Percentiles rank a stretch among this genome's conserved stretches.
Evolutionary conservation across 164 flowering plant genomes (phyloP).

Genomic region (Annona cherimola): DNA sequence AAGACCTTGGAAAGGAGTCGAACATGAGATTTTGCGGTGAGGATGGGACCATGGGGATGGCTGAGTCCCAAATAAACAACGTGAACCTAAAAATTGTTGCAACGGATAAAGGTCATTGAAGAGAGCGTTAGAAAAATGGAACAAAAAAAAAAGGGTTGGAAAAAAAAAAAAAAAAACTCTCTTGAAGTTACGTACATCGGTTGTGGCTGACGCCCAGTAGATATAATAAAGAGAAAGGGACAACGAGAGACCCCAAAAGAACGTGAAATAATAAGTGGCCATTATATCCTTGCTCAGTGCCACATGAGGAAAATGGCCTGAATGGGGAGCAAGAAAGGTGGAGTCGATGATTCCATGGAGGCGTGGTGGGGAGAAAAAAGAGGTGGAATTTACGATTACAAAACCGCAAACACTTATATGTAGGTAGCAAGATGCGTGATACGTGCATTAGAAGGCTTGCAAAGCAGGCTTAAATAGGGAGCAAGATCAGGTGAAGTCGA

Average conservation of each 20-base stretch:
- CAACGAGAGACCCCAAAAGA: slow-evolving; percentile 39
- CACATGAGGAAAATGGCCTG: slow-evolving; percentile 16
- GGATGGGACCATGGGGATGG: slow-evolving; percentile 28
- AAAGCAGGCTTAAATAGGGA: too few species aligned
- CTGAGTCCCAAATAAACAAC: slow-evolving; percentile 56
- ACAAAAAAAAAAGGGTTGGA: too few species aligned
- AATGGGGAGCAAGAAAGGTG: slow-evolving; percentile 18
- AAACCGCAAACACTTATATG: background rate
- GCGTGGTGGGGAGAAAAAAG: background rate
- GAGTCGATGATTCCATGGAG: slow-evolving; percentile 12
- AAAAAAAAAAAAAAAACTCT: slow-evolving; percentile 9
- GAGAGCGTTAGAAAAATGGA: too few species aligned
- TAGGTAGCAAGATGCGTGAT: slow-evolving; percentile 4
- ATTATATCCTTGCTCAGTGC: slow-evolving; percentile 30
- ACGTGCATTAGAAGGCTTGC: slow-evolving; percentile 30
- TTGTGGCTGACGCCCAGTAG: slow-evolving; percentile 25
- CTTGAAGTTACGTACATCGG: slow-evolving; percentile 27
- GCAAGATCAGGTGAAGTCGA: too few species aligned
- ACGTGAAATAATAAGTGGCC: slow-evolving; percentile 24
- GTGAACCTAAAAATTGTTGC: slow-evolving; percentile 57
- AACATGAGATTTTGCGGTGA: slow-evolving; percentile 40
- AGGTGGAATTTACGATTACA: background rate
- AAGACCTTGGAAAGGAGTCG: slow-evolving; percentile 53
- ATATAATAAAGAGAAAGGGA: slow-evolving; percentile 28
- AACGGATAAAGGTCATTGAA: too few species aligned